A percentile compares a stretch with the other conserved stretches of the same genome.
phyloP scores from a whole-genome alignment of 2,329 filamentous ascomycete species.

The Cytospora mali region DNA sequence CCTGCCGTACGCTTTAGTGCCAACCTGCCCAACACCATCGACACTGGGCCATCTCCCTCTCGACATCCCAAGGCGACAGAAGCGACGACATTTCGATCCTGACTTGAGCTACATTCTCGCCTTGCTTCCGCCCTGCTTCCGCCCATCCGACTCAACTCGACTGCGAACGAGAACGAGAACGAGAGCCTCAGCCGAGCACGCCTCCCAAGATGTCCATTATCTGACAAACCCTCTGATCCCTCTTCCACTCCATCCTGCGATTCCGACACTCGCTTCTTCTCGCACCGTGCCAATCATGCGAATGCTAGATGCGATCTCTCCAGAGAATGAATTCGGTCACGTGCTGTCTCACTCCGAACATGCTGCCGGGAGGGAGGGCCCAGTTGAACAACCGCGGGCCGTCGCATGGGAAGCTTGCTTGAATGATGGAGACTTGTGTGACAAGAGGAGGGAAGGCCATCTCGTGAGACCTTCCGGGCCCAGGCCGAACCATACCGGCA shows the following conservation, averaged over 20 bases:
- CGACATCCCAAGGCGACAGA: background rate
- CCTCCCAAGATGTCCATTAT: constrained; percentile 29
- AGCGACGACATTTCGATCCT: background rate
- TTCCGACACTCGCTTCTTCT: constrained; percentile 15
- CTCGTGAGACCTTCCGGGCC: background rate
- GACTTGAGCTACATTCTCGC: background rate
- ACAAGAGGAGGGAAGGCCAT: constrained; percentile 1
- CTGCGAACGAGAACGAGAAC: background rate
- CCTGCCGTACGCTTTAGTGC: background rate
- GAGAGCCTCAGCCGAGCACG: constrained; percentile 19
- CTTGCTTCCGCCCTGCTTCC: background rate
- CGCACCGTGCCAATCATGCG: constrained; percentile 25
- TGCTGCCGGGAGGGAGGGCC: constrained; percentile 13
- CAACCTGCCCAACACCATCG: background rate
- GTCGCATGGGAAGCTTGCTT: constrained; percentile 5
- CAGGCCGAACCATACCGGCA: background rate
- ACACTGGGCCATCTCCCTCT: background rate
- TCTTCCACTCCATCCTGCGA: constrained; percentile 17
- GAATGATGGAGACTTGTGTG: constrained; percentile 5
- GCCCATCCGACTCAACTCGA: background rate
- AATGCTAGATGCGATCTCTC: constrained; percentile 19
- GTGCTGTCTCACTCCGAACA: constrained; percentile 18
- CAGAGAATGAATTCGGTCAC: constrained; percentile 21
- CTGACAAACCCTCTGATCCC: constrained; percentile 19
- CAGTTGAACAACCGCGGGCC: constrained; percentile 3